Evolutionary conservation across 495 filamentous ascomycete genomes (phyloP).

Genomic region (Physcia stellaris): DNA sequence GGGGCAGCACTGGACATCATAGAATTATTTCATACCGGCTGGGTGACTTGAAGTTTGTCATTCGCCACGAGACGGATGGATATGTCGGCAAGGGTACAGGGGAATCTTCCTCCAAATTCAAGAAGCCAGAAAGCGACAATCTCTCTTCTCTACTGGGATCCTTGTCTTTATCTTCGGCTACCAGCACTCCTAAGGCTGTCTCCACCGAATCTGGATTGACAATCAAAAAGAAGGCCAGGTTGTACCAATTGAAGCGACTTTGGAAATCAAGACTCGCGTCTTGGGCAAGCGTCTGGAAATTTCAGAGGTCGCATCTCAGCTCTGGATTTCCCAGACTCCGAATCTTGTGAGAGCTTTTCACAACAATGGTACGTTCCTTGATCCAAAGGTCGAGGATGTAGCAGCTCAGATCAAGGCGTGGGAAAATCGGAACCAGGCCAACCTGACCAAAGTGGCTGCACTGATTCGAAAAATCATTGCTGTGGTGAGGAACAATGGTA

Average conservation of each 20-base stretch:
- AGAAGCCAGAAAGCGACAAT: constrained; percentile 9
- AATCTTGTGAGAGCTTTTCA: constrained; percentile 37
- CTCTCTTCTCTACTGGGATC: constrained; percentile 17
- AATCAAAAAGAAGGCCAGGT: constrained; percentile 22
- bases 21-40: constrained; percentile 34
- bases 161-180: constrained; percentile 17
- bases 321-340: constrained; percentile 38
- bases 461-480: constrained; percentile 25
- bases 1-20: constrained; percentile 31
- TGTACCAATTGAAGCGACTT: constrained; percentile 22
- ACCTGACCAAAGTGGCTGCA: constrained; percentile 21
- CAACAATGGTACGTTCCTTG: constrained; percentile 24
- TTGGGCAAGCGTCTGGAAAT: constrained; percentile 22
- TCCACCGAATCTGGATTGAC: constrained; percentile 16
- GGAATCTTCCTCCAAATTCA: constrained; percentile 1
- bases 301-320: constrained; percentile 27
- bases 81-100: constrained; percentile 18
- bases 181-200: constrained; percentile 1
- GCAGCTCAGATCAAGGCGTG: constrained; percentile 20
- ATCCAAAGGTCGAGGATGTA: constrained; percentile 26
- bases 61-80: constrained; percentile 35
- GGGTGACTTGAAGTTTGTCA: constrained; percentile 27
- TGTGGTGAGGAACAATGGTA: constrained; percentile 17
- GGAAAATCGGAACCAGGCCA: constrained; percentile 23
- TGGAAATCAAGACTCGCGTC: constrained; percentile 39